phyloP scores from a whole-genome alignment of 495 filamentous ascomycete genomes.

The Haplographium delicatum region DNA sequence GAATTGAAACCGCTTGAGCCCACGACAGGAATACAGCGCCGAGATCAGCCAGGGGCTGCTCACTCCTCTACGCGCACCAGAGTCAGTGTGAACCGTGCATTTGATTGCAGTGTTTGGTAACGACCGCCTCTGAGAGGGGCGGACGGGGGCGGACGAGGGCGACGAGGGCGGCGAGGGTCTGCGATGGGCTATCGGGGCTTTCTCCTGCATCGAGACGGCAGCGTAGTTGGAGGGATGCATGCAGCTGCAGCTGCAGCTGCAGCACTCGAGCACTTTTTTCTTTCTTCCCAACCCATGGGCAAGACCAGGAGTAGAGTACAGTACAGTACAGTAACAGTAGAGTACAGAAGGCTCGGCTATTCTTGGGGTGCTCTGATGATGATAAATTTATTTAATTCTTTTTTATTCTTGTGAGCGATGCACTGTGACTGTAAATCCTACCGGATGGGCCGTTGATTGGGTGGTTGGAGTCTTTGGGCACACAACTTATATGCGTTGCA shows the following conservation, averaged over 20 bases:
- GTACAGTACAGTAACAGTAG: too few species aligned
- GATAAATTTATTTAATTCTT: too few species aligned
- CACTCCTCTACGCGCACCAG: neutral
- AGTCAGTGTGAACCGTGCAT: neutral
- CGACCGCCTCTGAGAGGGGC: neutral
- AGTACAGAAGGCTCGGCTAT: neutral
- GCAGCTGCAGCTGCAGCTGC: neutral
- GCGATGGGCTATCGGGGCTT: neutral
- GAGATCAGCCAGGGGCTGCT: neutral
- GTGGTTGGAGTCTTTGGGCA: neutral
- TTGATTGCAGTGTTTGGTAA: neutral
- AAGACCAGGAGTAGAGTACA: too few species aligned
- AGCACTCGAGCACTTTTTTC: conserved; percentile 4
- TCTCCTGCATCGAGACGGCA: conserved; percentile 7
- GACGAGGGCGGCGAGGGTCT: too few species aligned
- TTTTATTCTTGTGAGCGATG: neutral
- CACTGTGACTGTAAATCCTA: neutral
- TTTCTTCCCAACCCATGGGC: too few species aligned
- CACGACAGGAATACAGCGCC: conserved; percentile 7
- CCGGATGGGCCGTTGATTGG: neutral
- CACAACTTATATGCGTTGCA: too few species aligned
- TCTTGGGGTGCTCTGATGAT: neutral
- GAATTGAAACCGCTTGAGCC: conserved; percentile 25
- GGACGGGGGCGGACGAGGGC: too few species aligned
- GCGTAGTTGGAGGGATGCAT: neutral